A percentile compares a stretch with the other conserved stretches of the same genome.
These are phyloP conservation scores for Castanea mollissima DNA, from an alignment of 306 rosid species.

Conservation along the genomic window DNA sequence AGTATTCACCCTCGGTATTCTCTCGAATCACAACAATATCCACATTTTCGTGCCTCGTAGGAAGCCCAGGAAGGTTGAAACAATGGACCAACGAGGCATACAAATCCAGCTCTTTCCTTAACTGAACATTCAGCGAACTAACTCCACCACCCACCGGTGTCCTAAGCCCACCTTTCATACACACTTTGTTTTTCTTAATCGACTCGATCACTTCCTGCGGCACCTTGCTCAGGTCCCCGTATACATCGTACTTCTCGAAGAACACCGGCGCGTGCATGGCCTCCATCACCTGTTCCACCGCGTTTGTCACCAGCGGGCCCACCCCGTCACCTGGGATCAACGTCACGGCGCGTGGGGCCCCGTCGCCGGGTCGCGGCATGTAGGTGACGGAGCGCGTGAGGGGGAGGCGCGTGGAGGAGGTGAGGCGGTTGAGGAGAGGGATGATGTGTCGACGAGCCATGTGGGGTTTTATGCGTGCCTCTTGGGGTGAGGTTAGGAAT, in stretches of 20 bases:
- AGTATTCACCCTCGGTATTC: conserved; percentile 84
- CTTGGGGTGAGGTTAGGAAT: neutral
- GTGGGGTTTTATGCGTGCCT: neutral
- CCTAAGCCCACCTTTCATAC: conserved; percentile 73
- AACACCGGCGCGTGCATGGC: conserved; percentile 80
- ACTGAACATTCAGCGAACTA: conserved; percentile 69
- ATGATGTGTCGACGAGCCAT: conserved; percentile 53
- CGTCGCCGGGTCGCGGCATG: conserved; percentile 90
- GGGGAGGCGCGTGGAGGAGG: conserved; percentile 1
- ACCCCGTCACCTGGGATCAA: conserved; percentile 84
- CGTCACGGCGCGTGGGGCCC: conserved; percentile 65
- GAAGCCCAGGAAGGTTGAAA: conserved; percentile 65
- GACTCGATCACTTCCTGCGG: conserved; percentile 75
- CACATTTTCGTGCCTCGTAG: conserved; percentile 68
- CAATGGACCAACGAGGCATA: conserved; percentile 83
- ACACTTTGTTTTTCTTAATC: conserved; percentile 77
- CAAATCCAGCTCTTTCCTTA: conserved; percentile 80
- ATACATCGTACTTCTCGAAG: conserved; percentile 69
- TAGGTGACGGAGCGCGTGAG: conserved; percentile 64
- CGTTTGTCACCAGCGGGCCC: conserved; percentile 72
- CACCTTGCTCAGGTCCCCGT: conserved; percentile 59
- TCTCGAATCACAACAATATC: conserved; percentile 86
- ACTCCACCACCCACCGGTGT: conserved; percentile 90
- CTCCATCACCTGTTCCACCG: conserved; percentile 83
- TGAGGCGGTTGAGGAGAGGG: conserved; percentile 32